Base-by-base conservation (phyloP, 768 basidiomycete species). In the Phallus indusiatus region DNA sequence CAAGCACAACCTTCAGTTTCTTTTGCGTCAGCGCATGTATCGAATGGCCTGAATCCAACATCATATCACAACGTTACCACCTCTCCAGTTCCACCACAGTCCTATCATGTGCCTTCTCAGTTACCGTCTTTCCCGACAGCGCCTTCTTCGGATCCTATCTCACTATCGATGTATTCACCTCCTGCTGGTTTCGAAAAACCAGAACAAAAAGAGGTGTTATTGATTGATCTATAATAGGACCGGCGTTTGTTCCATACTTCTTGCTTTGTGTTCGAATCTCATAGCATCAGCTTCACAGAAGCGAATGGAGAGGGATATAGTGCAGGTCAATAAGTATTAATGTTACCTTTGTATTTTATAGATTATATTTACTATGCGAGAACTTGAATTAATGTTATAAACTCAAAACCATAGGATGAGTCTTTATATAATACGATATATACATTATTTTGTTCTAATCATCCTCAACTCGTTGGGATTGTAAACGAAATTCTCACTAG, bases 401-500 rank as follows among this genome's bases (percentile, higher is more conserved):
- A 28, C 28, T 28, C 28, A 28, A 28, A 7, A 7, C 7, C 7
- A 28, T 28, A 28, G 28, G 28, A 28, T 7, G 28, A 28, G 7
- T 2, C 28, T 28, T 7, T 28, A 28, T 28, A 28, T 28, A 7
- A 28, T 28, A 28, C 7, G 7, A 28, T 28, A 48, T 28, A 48
- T 51, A 51, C 14, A 51, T 54, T 93, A 97, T 79, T 97, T 97
- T 54, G 94, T 97, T 70, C 88, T 86, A 71, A 81, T 74, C 66
- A 94, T 88, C 61, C 94, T 82, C 58, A 97, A 78, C 65, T 81
- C 88, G 66, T 81, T 76, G 2, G 90, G 81, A 58, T 77, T 84
- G 76, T 97, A 94, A 16, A 90, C 75, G 71, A 80, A 97, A 76
- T 93, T 98, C 79, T 94, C 94, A 20, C 49, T 51, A 53, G 42